These are phyloP conservation scores for Globisporangium cederbergense DNA, from an alignment of 352 stramenopile genomes.

Conservation along the genomic window DNA sequence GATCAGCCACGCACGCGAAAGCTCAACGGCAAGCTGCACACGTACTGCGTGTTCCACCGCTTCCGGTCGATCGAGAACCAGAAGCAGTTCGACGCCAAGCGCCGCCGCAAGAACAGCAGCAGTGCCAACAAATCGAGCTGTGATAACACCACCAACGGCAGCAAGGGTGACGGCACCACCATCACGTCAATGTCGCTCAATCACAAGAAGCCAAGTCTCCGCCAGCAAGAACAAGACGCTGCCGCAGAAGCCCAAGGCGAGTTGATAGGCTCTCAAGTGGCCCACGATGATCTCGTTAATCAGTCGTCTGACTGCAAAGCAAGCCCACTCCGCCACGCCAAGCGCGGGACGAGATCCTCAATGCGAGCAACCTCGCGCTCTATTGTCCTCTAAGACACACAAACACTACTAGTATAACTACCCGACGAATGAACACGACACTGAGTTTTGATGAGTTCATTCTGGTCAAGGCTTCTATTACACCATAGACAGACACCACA, in stretches of 20 bases:
- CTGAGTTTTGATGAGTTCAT: too few relatives aligned
- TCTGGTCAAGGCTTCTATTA: too few relatives aligned
- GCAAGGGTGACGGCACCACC: neutral
- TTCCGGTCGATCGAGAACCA: slow-evolving; percentile 58
- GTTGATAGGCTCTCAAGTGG: neutral
- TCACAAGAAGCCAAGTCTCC: neutral
- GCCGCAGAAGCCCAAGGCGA: neutral
- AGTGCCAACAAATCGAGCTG: neutral
- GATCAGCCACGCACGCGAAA: slow-evolving; percentile 53
- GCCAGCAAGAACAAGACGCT: neutral
- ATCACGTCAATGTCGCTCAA: neutral
- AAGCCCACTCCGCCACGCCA: neutral
- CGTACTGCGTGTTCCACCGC: slow-evolving; percentile 64
- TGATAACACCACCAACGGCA: neutral
- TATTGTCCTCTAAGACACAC: neutral
- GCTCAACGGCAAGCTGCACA: slow-evolving; percentile 59
- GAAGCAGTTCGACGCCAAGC: slow-evolving; percentile 47
- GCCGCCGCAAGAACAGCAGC: neutral
- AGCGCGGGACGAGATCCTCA: neutral
- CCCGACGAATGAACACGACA: too few relatives aligned
- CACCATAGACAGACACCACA: too few relatives aligned
- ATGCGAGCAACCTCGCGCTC: neutral
- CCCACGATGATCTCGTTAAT: too few relatives aligned
- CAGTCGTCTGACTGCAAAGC: neutral
- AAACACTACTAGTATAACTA: too few relatives aligned